Conservation (phyloP, 306 rosid species). For the Aeschynomene evenia region DNA sequence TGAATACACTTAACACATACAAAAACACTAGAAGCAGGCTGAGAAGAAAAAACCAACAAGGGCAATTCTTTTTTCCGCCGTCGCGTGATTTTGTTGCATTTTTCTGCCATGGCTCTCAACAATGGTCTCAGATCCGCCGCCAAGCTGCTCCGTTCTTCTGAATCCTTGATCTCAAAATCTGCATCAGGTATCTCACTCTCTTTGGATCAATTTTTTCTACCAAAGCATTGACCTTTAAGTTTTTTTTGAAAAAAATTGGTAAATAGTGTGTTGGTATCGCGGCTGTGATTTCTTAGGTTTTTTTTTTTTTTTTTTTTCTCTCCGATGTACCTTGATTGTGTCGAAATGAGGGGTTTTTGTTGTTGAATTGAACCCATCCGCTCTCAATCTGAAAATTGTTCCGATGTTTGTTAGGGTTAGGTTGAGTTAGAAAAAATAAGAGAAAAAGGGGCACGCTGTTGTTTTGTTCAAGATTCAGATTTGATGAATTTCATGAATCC, state of each 20-base stretch:
- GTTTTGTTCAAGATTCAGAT: background rate
- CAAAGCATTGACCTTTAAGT: too few species aligned
- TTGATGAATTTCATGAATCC: background rate
- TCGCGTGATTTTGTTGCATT: background rate
- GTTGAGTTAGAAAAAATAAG: background rate
- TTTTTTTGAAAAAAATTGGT: background rate
- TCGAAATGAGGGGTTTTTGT: background rate
- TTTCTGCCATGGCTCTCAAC: constrained; percentile 11
- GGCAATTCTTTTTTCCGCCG: background rate
- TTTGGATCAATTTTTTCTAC: too few species aligned
- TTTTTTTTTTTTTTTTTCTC: background rate
- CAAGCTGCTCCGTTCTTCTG: constrained; percentile 1
- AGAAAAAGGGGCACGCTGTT: background rate
- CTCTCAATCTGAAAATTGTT: background rate
- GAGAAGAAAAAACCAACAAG: background rate
- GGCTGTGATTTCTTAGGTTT: background rate
- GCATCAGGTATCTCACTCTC: background rate
- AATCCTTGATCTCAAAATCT: background rate
- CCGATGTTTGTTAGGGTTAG: background rate
- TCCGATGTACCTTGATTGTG: background rate
- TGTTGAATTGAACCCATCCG: background rate
- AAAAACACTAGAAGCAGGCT: too few species aligned
- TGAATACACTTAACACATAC: background rate
- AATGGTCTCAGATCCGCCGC: constrained; percentile 24
- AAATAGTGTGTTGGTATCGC: background rate